These are phyloP conservation scores for Cladobotryum protrusum DNA, from an alignment of 2,329 filamentous ascomycete genomes.

Conservation along the genomic window DNA sequence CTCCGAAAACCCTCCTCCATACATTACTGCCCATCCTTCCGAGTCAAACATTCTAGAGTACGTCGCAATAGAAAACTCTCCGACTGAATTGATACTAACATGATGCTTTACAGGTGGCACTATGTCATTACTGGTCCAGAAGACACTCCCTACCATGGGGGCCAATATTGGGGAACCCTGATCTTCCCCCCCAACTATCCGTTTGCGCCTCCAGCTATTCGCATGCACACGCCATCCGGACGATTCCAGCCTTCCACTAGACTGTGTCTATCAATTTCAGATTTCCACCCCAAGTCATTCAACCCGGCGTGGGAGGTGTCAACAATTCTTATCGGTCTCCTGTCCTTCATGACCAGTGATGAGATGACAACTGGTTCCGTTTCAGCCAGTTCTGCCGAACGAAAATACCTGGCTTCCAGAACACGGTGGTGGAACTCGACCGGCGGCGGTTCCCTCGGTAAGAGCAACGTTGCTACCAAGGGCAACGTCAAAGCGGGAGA, in stretches of 20 bases:
- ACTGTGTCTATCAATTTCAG: slow-evolving; percentile 90
- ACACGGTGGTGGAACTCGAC: slow-evolving; percentile 97
- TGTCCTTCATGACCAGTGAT: slow-evolving; percentile 97
- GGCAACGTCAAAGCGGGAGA: slow-evolving; percentile 89
- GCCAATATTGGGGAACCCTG: slow-evolving; percentile 97
- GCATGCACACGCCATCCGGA: slow-evolving; percentile 96
- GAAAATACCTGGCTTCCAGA: slow-evolving; percentile 67
- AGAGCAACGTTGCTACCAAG: slow-evolving; percentile 48
- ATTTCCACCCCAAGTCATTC: slow-evolving; percentile 97
- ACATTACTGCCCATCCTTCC: slow-evolving; percentile 82
- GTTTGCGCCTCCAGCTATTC: slow-evolving; percentile 92
- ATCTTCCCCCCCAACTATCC: slow-evolving; percentile 96
- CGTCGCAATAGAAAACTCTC: slow-evolving; percentile 20
- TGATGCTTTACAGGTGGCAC: slow-evolving; percentile 60
- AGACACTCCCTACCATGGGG: slow-evolving; percentile 85
- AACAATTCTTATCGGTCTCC: slow-evolving; percentile 87
- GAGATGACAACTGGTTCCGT: slow-evolving; percentile 97
- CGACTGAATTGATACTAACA: background rate
- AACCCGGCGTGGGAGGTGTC: slow-evolving; percentile 98
- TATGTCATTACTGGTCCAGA: slow-evolving; percentile 94
- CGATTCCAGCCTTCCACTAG: slow-evolving; percentile 90
- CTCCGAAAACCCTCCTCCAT: slow-evolving; percentile 72
- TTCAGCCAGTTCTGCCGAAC: slow-evolving; percentile 67
- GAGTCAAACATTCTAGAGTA: slow-evolving; percentile 88
- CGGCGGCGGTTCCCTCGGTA: slow-evolving; percentile 68